Evolutionary conservation across 108 stramenopile genomes (phyloP).

Genomic region (Cyclotella sp.): DNA sequence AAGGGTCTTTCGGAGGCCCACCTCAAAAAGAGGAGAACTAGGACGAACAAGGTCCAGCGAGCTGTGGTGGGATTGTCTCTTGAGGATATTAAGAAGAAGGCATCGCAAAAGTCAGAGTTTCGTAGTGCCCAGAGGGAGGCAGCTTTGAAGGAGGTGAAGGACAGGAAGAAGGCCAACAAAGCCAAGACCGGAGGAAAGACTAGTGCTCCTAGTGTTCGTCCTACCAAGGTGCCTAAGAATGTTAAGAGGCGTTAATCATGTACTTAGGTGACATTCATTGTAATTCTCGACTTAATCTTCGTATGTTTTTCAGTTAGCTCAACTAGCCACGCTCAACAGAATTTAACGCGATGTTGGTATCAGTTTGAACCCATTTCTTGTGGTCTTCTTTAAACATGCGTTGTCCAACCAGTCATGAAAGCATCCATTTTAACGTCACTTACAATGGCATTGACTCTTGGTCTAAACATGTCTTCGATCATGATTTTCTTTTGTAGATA

Average conservation of each 20-base stretch:
- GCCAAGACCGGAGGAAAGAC: conserved; percentile 61
- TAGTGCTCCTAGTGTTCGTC: conserved; percentile 23
- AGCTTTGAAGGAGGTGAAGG: conserved; percentile 94
- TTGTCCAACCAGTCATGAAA: no score
- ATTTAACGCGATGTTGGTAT: no score
- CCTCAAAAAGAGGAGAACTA: conserved; percentile 91
- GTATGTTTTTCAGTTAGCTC: no score
- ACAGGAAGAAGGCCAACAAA: conserved; percentile 82
- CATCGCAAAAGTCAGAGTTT: conserved; percentile 83
- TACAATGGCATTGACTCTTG: no score
- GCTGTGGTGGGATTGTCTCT: conserved; percentile 97
- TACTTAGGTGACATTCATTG: background rate
- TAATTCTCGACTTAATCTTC: no score
- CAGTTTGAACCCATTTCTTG: no score
- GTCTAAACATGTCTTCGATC: no score
- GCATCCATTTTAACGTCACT: no score
- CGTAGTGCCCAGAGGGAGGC: conserved; percentile 80
- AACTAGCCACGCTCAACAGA: no score
- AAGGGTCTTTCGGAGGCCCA: conserved; percentile 94
- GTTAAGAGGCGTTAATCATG: conserved; percentile 46
- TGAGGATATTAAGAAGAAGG: conserved; percentile 98
- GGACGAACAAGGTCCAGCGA: conserved; percentile 93
- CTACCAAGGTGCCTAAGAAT: conserved; percentile 52
- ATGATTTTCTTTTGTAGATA: no score
- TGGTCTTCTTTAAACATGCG: no score